These are phyloP conservation scores for Cardamine chenopodiifolia DNA, from an alignment of 345 rosid genomes.

Conservation along the genomic window DNA sequence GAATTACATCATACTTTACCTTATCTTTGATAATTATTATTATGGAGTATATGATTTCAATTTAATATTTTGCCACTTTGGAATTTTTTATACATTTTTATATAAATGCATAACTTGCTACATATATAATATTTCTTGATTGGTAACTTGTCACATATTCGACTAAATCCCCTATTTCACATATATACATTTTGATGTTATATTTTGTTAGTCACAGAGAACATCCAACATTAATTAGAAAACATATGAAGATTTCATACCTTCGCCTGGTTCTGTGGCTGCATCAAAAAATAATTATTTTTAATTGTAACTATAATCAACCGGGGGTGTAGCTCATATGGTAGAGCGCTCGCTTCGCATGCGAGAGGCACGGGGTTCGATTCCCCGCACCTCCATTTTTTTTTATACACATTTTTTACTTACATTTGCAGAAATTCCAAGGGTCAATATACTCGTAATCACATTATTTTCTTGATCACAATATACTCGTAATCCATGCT, in stretches of 20 bases:
- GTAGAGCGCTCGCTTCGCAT: constrained; percentile 95
- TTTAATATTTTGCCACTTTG: not conserved
- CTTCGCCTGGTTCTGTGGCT: too few relatives aligned
- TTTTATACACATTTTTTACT: not conserved
- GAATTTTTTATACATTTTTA: not conserved
- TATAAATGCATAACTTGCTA: not conserved
- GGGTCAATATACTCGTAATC: not conserved
- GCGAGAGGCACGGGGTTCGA: constrained; percentile 94
- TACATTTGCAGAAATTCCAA: not conserved
- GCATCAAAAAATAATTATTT: not conserved
- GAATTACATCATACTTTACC: not conserved
- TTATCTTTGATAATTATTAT: not conserved
- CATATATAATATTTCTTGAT: not conserved
- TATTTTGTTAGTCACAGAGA: not conserved
- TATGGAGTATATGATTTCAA: not conserved
- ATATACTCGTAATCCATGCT: not conserved
- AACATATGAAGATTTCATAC: not conserved
- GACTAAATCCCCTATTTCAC: not conserved
- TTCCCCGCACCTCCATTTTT: constrained; percentile 65
- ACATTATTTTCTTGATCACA: not conserved
- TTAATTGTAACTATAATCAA: not conserved
- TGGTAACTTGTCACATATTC: not conserved
- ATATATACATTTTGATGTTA: not conserved
- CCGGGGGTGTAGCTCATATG: constrained; percentile 36
- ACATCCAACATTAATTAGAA: not conserved